Percentiles rank a stretch among this genome's conserved stretches.
Evolutionary conservation across 805 yeast species (phyloP).

Genomic region (Debaryomyces tyrocola): DNA sequence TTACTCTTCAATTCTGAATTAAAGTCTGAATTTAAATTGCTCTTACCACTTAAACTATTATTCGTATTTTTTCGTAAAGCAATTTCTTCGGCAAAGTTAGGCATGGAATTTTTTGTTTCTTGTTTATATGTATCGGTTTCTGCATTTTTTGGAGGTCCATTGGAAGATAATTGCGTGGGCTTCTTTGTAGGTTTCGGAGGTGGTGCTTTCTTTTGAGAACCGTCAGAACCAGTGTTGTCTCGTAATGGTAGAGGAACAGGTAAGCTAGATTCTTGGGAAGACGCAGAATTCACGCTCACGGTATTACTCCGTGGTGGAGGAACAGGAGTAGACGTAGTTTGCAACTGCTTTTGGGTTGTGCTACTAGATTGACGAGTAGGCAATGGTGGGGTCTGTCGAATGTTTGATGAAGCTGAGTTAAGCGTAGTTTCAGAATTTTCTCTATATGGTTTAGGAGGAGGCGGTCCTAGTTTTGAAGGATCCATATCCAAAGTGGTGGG

Average conservation of each 20-base stretch:
- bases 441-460: constrained; percentile 41
- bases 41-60: not conserved
- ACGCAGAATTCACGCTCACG: too few relatives aligned
- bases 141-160: not conserved
- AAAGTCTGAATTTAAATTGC: not conserved
- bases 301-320: too few relatives aligned
- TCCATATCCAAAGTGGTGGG: constrained; percentile 28
- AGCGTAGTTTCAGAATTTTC: not conserved
- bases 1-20: not conserved
- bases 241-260: too few relatives aligned
- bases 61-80: constrained; percentile 10
- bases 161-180: constrained; percentile 6
- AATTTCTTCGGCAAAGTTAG: constrained; percentile 31
- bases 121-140: not conserved
- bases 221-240: too few relatives aligned
- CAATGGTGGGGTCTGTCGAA: not conserved
- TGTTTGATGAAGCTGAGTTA: constrained; percentile 4
- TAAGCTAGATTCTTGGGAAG: too few relatives aligned
- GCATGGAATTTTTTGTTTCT: constrained; percentile 1
- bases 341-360: not conserved
- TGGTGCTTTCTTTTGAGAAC: constrained; percentile 28
- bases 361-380: not conserved
- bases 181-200: constrained; percentile 46
- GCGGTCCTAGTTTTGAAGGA: constrained; percentile 41
- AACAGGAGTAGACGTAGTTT: too few relatives aligned